These are phyloP conservation scores for Leishmania braziliensis DNA, from an alignment of 208 protist species.

Conservation along the genomic window DNA sequence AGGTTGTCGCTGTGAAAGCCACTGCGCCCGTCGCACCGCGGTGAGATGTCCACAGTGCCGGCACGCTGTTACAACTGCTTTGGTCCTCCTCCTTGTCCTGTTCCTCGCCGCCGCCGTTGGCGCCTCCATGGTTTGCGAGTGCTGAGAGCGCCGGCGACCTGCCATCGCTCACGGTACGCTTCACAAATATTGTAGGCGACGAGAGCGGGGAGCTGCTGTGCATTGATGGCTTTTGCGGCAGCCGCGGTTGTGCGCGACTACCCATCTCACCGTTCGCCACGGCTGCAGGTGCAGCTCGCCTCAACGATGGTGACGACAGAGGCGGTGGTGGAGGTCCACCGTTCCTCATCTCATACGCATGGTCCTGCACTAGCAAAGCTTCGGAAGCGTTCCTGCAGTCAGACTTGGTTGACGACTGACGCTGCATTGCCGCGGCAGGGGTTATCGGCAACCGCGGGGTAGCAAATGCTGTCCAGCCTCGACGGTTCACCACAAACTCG, in stretches of 20 bases:
- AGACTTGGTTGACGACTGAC: neutral
- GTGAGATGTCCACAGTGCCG: neutral
- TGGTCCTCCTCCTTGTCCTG: neutral
- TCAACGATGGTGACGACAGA: neutral
- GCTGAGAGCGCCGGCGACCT: neutral
- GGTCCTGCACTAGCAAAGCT: neutral
- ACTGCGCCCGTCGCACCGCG: neutral
- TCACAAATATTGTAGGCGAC: neutral
- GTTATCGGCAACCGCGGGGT: neutral
- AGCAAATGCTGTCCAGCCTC: neutral
- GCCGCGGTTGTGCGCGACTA: neutral
- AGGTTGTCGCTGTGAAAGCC: neutral
- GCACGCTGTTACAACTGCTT: neutral
- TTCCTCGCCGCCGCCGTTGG: neutral
- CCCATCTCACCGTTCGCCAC: neutral
- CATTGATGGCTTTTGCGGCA: neutral
- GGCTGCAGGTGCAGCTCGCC: neutral
- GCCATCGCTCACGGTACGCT: neutral
- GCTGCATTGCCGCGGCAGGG: neutral
- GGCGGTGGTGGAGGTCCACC: neutral
- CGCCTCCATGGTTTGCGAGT: neutral
- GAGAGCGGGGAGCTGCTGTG: neutral
- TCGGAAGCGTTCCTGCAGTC: neutral
- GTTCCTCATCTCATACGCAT: neutral
- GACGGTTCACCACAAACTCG: neutral